A percentile compares a stretch with the other conserved stretches of the same genome.
phyloP scores from a whole-genome alignment of 306 rosid species.

The Fagus sylvatica region DNA sequence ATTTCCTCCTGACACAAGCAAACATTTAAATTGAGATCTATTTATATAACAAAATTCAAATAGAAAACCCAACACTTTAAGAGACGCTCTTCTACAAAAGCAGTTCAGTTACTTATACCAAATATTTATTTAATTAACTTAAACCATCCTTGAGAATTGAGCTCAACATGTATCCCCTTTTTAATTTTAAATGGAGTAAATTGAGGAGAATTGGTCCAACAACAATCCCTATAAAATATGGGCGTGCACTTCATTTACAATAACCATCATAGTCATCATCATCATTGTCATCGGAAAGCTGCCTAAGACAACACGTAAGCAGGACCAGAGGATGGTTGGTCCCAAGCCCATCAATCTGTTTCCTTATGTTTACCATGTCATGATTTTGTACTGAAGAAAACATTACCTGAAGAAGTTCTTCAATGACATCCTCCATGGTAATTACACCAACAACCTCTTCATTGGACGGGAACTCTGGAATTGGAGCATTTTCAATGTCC shows the following conservation, averaged over 20 bases:
- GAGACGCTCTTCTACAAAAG: constrained; percentile 19
- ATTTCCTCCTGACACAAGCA: constrained; percentile 86
- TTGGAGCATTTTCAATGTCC: constrained; percentile 78
- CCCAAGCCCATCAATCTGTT: not conserved
- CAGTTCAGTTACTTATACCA: constrained; percentile 9
- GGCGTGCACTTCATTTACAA: not conserved
- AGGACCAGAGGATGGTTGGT: constrained; percentile 3
- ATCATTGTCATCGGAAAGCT: not conserved
- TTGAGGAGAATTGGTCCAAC: not conserved
- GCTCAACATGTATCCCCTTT: not conserved
- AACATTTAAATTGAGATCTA: constrained; percentile 27
- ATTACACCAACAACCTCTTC: constrained; percentile 96
- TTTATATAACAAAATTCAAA: constrained; percentile 9
- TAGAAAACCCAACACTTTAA: constrained; percentile 1
- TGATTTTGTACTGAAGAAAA: constrained; percentile 18
- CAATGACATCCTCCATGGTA: constrained; percentile 98
- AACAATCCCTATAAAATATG: not conserved
- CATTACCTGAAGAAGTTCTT: constrained; percentile 98
- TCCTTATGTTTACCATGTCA: not conserved
- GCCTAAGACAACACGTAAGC: constrained; percentile 19
- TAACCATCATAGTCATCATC: not conserved
- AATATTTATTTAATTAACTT: not conserved
- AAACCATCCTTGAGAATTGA: not conserved
- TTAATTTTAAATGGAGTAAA: not conserved
- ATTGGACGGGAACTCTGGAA: constrained; percentile 65